These are phyloP conservation scores for Mortierella antarctica DNA, from an alignment of 192 early-diverging fungal genomes.

Conservation along the genomic window DNA sequence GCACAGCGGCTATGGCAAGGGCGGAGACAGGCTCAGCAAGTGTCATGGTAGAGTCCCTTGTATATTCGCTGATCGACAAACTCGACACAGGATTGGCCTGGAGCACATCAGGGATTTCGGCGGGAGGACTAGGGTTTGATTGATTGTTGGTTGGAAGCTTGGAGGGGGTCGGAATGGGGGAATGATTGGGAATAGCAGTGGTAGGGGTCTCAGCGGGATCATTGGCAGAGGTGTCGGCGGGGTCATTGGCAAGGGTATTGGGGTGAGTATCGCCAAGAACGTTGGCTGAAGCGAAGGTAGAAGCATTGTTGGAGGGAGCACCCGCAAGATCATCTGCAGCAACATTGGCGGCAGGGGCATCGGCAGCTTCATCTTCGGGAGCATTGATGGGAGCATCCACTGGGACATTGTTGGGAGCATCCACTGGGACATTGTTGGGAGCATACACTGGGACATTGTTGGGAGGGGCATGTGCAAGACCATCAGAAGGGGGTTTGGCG, in stretches of 20 bases:
- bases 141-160: not conserved
- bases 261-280: too few relatives aligned
- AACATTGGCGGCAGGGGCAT: not conserved
- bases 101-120: not conserved
- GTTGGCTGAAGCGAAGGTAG: not conserved
- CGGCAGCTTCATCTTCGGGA: not conserved
- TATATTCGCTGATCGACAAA: not conserved
- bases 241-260: not conserved
- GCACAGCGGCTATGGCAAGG: not conserved
- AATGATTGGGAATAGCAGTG: not conserved
- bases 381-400: not conserved
- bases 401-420: too few relatives aligned
- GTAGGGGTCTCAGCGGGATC: not conserved
- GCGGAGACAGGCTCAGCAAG: not conserved
- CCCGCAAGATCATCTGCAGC: not conserved
- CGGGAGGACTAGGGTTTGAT: not conserved
- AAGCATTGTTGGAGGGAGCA: not conserved
- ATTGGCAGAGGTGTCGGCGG: not conserved
- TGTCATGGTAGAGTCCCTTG: not conserved
- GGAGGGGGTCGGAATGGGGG: not conserved
- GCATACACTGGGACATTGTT: too few relatives aligned
- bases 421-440: too few relatives aligned
- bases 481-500: not conserved
- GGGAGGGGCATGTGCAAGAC: not conserved
- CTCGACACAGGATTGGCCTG: not conserved